phyloP scores from a whole-genome alignment of 73 alveolate genomes.

The Paramecium tetraurelia region DNA sequence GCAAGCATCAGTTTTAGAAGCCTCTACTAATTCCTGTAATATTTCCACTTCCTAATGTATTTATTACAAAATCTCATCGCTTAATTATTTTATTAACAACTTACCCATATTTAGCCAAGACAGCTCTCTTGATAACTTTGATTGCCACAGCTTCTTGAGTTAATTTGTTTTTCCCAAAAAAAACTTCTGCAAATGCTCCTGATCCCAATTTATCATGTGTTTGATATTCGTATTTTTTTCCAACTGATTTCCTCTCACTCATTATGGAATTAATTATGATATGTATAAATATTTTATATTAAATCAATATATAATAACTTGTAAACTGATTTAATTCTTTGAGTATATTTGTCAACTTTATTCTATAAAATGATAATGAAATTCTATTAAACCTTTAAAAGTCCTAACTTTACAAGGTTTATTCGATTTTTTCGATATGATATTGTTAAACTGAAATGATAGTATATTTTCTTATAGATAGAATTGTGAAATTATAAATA shows the following conservation, averaged over 20 bases:
- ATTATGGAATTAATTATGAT: not conserved
- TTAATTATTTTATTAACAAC: not conserved
- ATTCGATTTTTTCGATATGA: too few species aligned
- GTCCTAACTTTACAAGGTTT: too few species aligned
- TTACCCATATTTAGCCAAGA: conserved; percentile 47
- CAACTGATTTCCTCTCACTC: not conserved
- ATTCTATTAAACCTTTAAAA: not conserved
- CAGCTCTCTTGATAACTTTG: conserved; percentile 36
- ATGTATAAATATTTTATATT: not conserved
- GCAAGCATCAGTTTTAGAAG: conserved; percentile 42
- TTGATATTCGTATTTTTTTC: conserved; percentile 41
- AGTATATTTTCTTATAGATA: too few species aligned
- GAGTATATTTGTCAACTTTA: not conserved
- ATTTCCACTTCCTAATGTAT: conserved; percentile 24
- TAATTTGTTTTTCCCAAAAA: conserved; percentile 8
- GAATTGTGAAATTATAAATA: too few species aligned
- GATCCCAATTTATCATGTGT: conserved; percentile 18
- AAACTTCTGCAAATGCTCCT: conserved; percentile 58
- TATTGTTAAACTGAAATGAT: too few species aligned
- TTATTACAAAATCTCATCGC: conserved; percentile 46
- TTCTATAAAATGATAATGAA: not conserved
- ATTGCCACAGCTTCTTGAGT: conserved; percentile 53
- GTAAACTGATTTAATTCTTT: not conserved
- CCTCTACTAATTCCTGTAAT: not conserved
- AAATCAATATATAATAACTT: not conserved